Evolutionary conservation across 768 basidiomycete genomes (phyloP).

Genomic region (Lepiota venenata): DNA sequence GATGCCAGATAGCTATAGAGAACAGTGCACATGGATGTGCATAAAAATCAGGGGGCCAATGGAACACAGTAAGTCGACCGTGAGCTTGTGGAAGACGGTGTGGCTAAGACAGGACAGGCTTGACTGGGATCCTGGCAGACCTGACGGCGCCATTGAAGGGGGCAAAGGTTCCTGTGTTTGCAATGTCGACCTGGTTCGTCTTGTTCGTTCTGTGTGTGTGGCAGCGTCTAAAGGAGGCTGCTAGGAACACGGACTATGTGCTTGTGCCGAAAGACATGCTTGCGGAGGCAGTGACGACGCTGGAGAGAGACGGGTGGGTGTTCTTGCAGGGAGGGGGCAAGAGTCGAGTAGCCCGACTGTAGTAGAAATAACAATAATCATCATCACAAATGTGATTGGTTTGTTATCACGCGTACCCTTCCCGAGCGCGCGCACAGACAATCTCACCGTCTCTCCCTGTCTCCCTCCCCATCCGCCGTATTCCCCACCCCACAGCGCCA

Average conservation of each 20-base stretch:
- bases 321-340: constrained; percentile 28
- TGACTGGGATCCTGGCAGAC: constrained; percentile 55
- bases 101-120: constrained; percentile 27
- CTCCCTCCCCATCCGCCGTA: too few species aligned
- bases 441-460: background rate
- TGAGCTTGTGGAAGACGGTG: background rate
- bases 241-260: constrained; percentile 67
- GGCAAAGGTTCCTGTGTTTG: constrained; percentile 54
- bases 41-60: constrained; percentile 65
- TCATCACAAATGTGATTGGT: constrained; percentile 8
- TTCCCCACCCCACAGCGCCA: too few species aligned
- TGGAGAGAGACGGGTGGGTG: constrained; percentile 52
- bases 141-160: constrained; percentile 51
- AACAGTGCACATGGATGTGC: constrained; percentile 48
- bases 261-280: constrained; percentile 46
- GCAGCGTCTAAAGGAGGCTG: background rate
- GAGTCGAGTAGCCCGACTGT: constrained; percentile 19
- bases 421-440: background rate
- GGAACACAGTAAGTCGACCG: constrained; percentile 50
- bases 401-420: background rate
- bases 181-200: constrained; percentile 58
- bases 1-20: constrained; percentile 31
- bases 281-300: constrained; percentile 35
- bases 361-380: background rate
- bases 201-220: background rate